phyloP scores from a whole-genome alignment of 257 asterid genomes.

The Ajuga chamaepitys region DNA sequence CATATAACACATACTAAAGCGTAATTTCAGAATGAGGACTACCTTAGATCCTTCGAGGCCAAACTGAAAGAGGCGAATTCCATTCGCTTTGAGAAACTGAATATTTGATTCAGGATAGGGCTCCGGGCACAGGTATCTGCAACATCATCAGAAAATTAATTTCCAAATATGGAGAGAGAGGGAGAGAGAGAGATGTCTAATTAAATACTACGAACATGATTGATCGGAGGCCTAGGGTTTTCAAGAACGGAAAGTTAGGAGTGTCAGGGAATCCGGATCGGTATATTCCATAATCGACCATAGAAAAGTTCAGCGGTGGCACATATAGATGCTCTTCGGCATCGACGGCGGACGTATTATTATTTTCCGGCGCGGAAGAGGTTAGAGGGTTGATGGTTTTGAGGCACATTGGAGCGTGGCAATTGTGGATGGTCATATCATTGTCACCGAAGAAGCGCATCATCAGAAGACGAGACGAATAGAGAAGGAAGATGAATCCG shows the following conservation, averaged over 20 bases:
- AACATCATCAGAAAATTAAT: slow-evolving; percentile 6
- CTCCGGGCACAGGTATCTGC: slow-evolving; percentile 87
- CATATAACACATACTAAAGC: background rate
- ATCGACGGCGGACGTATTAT: slow-evolving; percentile 2
- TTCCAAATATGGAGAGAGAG: background rate
- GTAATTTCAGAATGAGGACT: slow-evolving; percentile 9
- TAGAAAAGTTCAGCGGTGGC: slow-evolving; percentile 81
- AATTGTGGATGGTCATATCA: slow-evolving; percentile 35
- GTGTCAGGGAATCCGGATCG: slow-evolving; percentile 87
- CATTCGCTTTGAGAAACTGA: slow-evolving; percentile 60
- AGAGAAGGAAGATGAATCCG: background rate
- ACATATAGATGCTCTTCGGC: slow-evolving; percentile 36
- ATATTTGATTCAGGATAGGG: slow-evolving; percentile 70
- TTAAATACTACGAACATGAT: slow-evolving; percentile 46
- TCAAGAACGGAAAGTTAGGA: slow-evolving; percentile 62
- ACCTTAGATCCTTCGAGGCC: slow-evolving; percentile 93
- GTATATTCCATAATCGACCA: slow-evolving; percentile 85
- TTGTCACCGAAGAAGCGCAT: slow-evolving; percentile 30
- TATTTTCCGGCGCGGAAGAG: slow-evolving; percentile 10
- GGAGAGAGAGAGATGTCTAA: background rate
- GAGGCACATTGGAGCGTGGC: slow-evolving; percentile 39
- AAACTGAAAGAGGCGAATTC: slow-evolving; percentile 75
- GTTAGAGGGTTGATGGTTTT: slow-evolving; percentile 15
- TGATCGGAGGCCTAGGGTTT: slow-evolving; percentile 88
- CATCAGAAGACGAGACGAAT: slow-evolving; percentile 7